Conservation (phyloP, 2,329 filamentous ascomycete species). For the Phialophora expanda region DNA sequence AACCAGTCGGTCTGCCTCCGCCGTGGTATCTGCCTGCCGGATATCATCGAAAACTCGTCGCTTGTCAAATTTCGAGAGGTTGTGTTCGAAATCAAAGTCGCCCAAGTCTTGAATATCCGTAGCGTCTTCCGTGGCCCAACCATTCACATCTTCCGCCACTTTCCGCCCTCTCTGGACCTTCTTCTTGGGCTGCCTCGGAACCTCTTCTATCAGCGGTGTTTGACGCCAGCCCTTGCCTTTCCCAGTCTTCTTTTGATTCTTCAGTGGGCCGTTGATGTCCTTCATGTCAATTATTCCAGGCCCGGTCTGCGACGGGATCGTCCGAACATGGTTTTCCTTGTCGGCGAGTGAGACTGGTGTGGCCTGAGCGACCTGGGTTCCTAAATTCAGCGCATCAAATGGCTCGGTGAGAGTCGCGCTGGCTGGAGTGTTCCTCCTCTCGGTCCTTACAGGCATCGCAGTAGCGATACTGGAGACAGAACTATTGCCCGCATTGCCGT, state of each 20-base stretch:
- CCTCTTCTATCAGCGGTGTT: conserved; percentile 69
- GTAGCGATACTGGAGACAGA: conserved; percentile 39
- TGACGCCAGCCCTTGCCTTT: conserved; percentile 71
- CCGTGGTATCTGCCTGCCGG: conserved; percentile 81
- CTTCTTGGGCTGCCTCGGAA: conserved; percentile 53
- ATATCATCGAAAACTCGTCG: conserved; percentile 89
- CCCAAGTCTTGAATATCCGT: conserved; percentile 92
- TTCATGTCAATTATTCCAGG: conserved; percentile 42
- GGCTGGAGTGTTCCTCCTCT: conserved; percentile 42
- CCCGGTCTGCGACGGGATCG: conserved; percentile 49
- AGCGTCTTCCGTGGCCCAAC: conserved; percentile 94
- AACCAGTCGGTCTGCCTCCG: conserved; percentile 89
- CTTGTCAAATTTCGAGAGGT: conserved; percentile 94
- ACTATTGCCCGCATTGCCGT: conserved; percentile 31
- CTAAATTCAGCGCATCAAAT: conserved; percentile 49
- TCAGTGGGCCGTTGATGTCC: conserved; percentile 44
- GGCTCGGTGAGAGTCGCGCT: conserved; percentile 53
- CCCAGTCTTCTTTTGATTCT: conserved; percentile 41
- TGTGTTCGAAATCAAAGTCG: conserved; percentile 91
- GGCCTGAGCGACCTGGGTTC: conserved; percentile 38
- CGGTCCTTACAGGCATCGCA: conserved; percentile 26
- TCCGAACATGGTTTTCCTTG: conserved; percentile 42
- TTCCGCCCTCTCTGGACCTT: conserved; percentile 54
- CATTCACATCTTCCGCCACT: conserved; percentile 67
- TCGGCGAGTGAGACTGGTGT: conserved; percentile 11